These are phyloP conservation scores for Penicillium goetzii DNA, from an alignment of 495 filamentous ascomycete species.

Conservation along the genomic window DNA sequence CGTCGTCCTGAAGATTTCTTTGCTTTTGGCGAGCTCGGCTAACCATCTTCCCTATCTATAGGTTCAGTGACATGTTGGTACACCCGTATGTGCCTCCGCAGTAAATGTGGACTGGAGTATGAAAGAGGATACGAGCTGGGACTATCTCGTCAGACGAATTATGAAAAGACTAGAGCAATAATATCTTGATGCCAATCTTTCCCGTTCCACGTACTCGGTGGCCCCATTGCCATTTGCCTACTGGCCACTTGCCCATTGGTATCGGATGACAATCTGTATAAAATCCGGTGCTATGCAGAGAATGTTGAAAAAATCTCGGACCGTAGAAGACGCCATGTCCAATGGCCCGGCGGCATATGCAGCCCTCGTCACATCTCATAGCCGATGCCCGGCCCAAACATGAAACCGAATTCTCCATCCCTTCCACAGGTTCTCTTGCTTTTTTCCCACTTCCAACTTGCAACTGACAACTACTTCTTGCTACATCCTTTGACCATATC, in stretches of 20 bases:
- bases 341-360: constrained; percentile 9
- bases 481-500: background rate
- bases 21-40: constrained; percentile 17
- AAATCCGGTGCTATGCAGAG: constrained; percentile 3
- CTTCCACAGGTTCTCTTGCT: background rate
- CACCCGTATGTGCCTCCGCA: constrained; percentile 81
- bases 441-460: background rate
- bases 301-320: background rate
- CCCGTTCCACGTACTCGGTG: background rate
- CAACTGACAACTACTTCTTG: background rate
- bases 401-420: background rate
- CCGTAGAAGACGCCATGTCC: background rate
- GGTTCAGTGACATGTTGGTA: constrained; percentile 91
- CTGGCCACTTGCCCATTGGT: background rate
- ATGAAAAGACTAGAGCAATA: constrained; percentile 54
- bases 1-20: background rate
- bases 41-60: constrained; percentile 29
- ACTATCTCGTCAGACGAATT: constrained; percentile 44
- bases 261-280: constrained; percentile 9
- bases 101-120: constrained; percentile 34
- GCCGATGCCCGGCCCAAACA: background rate
- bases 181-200: constrained; percentile 29
- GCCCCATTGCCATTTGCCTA: background rate
- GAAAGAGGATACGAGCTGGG: constrained; percentile 24
- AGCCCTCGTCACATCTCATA: constrained; percentile 17